Conservation (phyloP, 2,329 filamentous ascomycete genomes). For the Knufia fluminis region DNA sequence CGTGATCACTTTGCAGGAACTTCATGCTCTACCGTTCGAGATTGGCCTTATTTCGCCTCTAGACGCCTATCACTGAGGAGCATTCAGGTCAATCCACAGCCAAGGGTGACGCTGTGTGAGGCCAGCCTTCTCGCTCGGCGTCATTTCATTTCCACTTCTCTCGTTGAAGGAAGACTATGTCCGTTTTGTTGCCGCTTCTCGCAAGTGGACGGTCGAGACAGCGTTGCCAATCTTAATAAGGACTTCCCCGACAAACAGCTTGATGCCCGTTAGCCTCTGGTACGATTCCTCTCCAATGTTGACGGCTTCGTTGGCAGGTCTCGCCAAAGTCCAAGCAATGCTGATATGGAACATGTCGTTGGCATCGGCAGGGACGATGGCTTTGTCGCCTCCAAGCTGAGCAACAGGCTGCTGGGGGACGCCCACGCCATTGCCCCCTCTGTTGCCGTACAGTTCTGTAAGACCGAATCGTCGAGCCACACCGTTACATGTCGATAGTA, state of each 20-base stretch:
- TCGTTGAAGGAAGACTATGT: not conserved
- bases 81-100: too few relatives aligned
- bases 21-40: too few relatives aligned
- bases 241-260: slow-evolving; percentile 50
- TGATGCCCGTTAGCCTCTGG: slow-evolving; percentile 31
- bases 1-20: too few relatives aligned
- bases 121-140: too few relatives aligned
- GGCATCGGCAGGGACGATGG: slow-evolving; percentile 26
- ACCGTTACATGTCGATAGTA: slow-evolving; percentile 61
- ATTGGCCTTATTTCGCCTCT: too few relatives aligned
- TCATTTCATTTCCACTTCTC: too few relatives aligned
- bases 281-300: slow-evolving; percentile 39
- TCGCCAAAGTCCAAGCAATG: slow-evolving; percentile 63
- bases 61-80: too few relatives aligned
- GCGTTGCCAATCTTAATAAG: slow-evolving; percentile 69
- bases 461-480: slow-evolving; percentile 54
- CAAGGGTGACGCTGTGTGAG: too few relatives aligned
- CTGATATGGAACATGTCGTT: slow-evolving; percentile 71
- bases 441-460: slow-evolving; percentile 55
- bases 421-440: slow-evolving; percentile 11
- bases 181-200: not conserved
- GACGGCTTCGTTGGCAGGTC: slow-evolving; percentile 21
- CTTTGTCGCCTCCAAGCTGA: slow-evolving; percentile 19
- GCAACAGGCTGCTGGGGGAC: slow-evolving; percentile 1
- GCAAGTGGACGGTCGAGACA: slow-evolving; percentile 34